Conservation (phyloP, 768 basidiomycete genomes). For the Boletellus ananas region DNA sequence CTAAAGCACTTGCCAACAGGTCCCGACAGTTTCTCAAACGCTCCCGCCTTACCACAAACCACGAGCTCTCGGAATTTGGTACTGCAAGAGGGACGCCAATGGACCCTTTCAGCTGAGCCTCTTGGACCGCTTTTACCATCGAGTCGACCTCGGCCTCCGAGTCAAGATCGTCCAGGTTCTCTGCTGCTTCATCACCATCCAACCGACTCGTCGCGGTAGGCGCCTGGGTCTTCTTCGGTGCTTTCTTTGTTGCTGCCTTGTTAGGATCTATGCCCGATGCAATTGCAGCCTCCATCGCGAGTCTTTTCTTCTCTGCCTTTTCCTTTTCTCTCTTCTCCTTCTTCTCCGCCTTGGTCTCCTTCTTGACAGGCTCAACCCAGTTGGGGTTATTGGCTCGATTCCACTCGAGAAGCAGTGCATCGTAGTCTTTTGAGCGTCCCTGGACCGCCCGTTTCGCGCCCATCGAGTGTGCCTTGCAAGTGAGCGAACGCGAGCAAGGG, state of each 20-base stretch:
- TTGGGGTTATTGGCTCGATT: slow-evolving; percentile 84
- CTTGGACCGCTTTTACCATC: slow-evolving; percentile 57
- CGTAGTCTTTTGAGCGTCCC: slow-evolving; percentile 80
- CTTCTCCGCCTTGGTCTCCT: slow-evolving; percentile 82
- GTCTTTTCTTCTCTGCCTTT: slow-evolving; percentile 77
- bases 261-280: slow-evolving; percentile 52
- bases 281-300: slow-evolving; percentile 66
- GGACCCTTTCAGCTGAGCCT: slow-evolving; percentile 53
- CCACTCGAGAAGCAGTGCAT: slow-evolving; percentile 89
- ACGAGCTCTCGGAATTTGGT: slow-evolving; percentile 70
- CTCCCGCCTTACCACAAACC: slow-evolving; percentile 77
- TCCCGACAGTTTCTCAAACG: slow-evolving; percentile 56
- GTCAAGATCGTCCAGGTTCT: slow-evolving; percentile 76
- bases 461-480: slow-evolving; percentile 98
- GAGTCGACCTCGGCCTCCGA: slow-evolving; percentile 83
- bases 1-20: slow-evolving; percentile 51
- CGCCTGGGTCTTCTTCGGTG: slow-evolving; percentile 57
- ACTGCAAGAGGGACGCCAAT: slow-evolving; percentile 67
- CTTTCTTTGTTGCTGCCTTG: slow-evolving; percentile 50
- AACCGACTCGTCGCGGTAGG: slow-evolving; percentile 48
- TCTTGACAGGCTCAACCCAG: slow-evolving; percentile 83
- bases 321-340: slow-evolving; percentile 81
- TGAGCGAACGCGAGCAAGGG: slow-evolving; percentile 91
- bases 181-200: slow-evolving; percentile 58
- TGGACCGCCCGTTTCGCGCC: slow-evolving; percentile 90